Conservation (phyloP, 139 green algal species). For the Marvania coccoides region DNA sequence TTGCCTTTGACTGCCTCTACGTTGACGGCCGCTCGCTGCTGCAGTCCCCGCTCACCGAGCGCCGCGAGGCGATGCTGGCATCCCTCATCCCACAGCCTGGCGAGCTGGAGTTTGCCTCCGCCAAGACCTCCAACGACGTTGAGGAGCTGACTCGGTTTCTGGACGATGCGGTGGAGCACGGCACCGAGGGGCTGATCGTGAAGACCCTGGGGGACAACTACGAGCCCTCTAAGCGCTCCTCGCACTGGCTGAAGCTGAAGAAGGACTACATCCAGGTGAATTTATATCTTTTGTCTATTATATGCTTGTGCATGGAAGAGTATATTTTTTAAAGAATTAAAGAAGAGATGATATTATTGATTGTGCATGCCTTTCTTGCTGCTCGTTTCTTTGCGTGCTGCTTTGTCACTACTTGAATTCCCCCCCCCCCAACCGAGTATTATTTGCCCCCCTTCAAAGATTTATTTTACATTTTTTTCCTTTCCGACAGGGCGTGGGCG, state of each 20-base stretch:
- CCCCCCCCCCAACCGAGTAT: too few species aligned
- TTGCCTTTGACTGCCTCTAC: conserved; percentile 96
- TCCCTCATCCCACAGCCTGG: conserved; percentile 55
- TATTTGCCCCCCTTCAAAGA: too few species aligned
- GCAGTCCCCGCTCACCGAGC: conserved; percentile 55
- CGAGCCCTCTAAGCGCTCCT: conserved; percentile 80
- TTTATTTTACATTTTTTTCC: too few species aligned
- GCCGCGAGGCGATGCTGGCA: conserved; percentile 65
- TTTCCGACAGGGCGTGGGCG: conserved; percentile 67
- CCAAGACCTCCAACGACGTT: conserved; percentile 68
- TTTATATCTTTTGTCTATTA: too few species aligned
- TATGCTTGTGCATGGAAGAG: too few species aligned
- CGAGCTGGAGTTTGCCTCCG: conserved; percentile 72
- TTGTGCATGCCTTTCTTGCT: too few species aligned
- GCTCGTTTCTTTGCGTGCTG: neutral
- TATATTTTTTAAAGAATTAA: too few species aligned
- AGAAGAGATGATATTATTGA: too few species aligned
- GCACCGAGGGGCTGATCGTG: conserved; percentile 95
- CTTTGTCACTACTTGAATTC: too few species aligned
- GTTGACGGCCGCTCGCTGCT: conserved; percentile 83
- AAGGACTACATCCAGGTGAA: conserved; percentile 94
- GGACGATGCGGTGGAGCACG: conserved; percentile 72
- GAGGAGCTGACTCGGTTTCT: conserved; percentile 89
- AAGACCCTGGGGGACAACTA: conserved; percentile 79
- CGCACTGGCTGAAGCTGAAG: conserved; percentile 96